These are phyloP conservation scores for Tricholoma sp. DNA, from an alignment of 768 basidiomycete genomes.

Conservation along the genomic window DNA sequence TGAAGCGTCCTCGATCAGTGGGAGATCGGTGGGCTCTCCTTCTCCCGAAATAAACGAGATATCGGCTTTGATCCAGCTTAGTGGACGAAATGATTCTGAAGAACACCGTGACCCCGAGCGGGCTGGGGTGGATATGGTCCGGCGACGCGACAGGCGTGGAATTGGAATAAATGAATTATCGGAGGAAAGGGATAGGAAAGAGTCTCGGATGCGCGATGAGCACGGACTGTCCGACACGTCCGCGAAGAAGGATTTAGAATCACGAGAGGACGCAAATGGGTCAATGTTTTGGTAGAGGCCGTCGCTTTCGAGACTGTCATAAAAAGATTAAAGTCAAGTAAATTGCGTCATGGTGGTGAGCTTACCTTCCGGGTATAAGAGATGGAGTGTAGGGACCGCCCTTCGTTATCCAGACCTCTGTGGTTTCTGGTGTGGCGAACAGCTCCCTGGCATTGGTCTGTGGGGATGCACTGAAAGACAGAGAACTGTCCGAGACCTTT, in stretches of 20 bases:
- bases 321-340: neutral
- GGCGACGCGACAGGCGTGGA: conserved; percentile 15
- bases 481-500: conserved; percentile 18
- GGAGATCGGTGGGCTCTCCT: conserved; percentile 19
- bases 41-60: conserved; percentile 37
- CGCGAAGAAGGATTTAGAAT: conserved; percentile 41
- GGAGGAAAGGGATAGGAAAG: conserved; percentile 37
- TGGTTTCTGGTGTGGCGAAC: conserved; percentile 10
- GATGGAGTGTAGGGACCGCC: conserved; percentile 26
- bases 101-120: conserved; percentile 20
- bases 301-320: conserved; percentile 11
- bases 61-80: conserved; percentile 26
- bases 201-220: conserved; percentile 26
- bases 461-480: conserved; percentile 15
- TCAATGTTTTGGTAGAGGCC: conserved; percentile 25
- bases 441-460: conserved; percentile 13
- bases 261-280: conserved; percentile 34
- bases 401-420: conserved; percentile 29
- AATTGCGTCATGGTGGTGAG: neutral
- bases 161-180: conserved; percentile 18
- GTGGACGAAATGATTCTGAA: conserved; percentile 24
- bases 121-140: conserved; percentile 23
- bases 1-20: conserved; percentile 20
- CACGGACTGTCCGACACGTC: conserved; percentile 28
- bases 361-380: conserved; percentile 20